Evolutionary conservation across 2,329 filamentous ascomycete genomes (phyloP).

Genomic region (Sporothrix brasiliensis): DNA sequence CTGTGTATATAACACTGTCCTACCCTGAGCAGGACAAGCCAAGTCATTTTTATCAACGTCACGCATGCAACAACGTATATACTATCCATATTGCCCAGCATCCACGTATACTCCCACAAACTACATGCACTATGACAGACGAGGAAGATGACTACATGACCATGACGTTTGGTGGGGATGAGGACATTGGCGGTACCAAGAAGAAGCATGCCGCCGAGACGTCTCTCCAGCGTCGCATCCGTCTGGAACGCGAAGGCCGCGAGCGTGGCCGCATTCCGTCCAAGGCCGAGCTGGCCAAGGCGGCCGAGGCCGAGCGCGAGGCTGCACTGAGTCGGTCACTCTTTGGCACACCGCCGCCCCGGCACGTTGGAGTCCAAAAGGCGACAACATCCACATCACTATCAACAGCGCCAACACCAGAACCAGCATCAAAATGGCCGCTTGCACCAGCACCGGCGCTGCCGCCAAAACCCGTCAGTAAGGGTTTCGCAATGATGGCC

Average conservation of each 20-base stretch:
- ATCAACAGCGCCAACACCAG: no score
- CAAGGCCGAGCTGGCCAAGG: constrained; percentile 78
- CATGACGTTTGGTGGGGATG: constrained; percentile 79
- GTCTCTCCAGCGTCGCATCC: constrained; percentile 58
- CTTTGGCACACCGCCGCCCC: constrained; percentile 51
- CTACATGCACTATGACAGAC: constrained; percentile 39
- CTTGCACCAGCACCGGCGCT: constrained; percentile 34
- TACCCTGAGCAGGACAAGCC: no score
- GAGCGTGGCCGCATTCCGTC: constrained; percentile 70
- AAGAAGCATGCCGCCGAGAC: constrained; percentile 45
- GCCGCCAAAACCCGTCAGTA: constrained; percentile 62
- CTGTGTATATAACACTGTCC: no score
- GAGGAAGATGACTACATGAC: constrained; percentile 97
- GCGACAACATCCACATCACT: constrained; percentile 32
- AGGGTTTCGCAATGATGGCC: constrained; percentile 94
- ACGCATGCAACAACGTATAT: not conserved
- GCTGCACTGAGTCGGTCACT: constrained; percentile 74
- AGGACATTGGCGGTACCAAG: constrained; percentile 43
- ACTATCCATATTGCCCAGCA: not conserved
- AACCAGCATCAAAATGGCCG: constrained; percentile 37
- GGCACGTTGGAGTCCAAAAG: constrained; percentile 35
- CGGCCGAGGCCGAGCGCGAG: constrained; percentile 73
- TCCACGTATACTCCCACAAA: not conserved
- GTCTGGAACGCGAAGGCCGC: constrained; percentile 65
- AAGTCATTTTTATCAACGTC: not conserved